phyloP scores from a whole-genome alignment of 495 filamentous ascomycete genomes.

The Filosporella fistucella region DNA sequence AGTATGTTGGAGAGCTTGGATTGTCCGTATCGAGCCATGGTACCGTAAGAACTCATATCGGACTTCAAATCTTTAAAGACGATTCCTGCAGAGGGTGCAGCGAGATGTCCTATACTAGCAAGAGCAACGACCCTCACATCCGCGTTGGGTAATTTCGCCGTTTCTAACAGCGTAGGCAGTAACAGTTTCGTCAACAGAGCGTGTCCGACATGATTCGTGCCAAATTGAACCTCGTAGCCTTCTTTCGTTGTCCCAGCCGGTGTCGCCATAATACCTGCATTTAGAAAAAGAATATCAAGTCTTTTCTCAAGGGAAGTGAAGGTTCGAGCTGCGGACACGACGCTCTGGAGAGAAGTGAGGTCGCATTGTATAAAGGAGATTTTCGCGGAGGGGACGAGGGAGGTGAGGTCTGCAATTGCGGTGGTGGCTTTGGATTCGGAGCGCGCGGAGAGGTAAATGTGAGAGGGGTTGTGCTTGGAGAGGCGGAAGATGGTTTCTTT shows the following conservation, averaged over 20 bases:
- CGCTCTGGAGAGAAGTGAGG: slow-evolving; percentile 17
- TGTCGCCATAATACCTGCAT: slow-evolving; percentile 63
- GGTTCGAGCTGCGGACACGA: slow-evolving; percentile 17
- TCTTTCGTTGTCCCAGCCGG: slow-evolving; percentile 44
- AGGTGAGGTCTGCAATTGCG: slow-evolving; percentile 45
- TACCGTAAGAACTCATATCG: slow-evolving; percentile 19
- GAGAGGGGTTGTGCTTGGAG: slow-evolving; percentile 51
- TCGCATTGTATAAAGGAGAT: slow-evolving; percentile 23
- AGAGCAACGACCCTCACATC: slow-evolving; percentile 41
- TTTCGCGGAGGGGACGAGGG: slow-evolving; percentile 26
- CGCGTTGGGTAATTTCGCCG: slow-evolving; percentile 29
- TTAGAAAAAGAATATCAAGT: slow-evolving; percentile 59
- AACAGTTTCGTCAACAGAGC: slow-evolving; percentile 64
- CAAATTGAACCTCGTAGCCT: slow-evolving; percentile 64
- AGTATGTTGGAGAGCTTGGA: slow-evolving; percentile 71
- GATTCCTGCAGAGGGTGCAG: slow-evolving; percentile 32
- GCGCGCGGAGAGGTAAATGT: slow-evolving; percentile 61
- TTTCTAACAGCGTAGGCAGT: slow-evolving; percentile 45
- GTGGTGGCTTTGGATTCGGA: slow-evolving; percentile 44
- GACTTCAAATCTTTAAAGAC: slow-evolving; percentile 34
- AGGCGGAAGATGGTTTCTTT: slow-evolving; percentile 59
- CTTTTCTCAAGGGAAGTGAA: slow-evolving; percentile 17
- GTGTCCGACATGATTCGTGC: slow-evolving; percentile 66
- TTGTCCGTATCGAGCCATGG: slow-evolving; percentile 50
- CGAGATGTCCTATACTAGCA: slow-evolving; percentile 32